A percentile compares a stretch with the other conserved stretches of the same genome.
Evolutionary conservation across 2,329 filamentous ascomycete species (phyloP).

Genomic region (Westerdykella aurantiaca): DNA sequence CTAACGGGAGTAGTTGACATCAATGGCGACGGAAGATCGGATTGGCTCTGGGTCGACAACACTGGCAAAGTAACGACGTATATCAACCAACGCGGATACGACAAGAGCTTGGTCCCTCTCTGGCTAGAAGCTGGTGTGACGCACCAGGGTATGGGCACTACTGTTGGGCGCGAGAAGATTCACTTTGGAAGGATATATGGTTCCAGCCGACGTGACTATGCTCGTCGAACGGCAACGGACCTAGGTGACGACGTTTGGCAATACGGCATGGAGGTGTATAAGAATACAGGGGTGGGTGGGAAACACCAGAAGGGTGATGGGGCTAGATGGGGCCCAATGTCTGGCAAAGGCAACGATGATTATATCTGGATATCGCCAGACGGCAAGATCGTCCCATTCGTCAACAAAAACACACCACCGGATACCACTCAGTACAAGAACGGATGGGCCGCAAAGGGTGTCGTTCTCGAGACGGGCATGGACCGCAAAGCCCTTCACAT

Average conservation of each 20-base stretch:
- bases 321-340: conserved; percentile 27
- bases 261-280: conserved; percentile 11
- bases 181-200: no score
- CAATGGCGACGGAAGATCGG: conserved; percentile 18
- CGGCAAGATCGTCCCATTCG: conserved; percentile 6
- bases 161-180: no score
- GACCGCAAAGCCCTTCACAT: conserved; percentile 31
- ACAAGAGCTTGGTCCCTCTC: conserved; percentile 7
- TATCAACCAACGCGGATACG: conserved; percentile 14
- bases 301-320: conserved; percentile 23
- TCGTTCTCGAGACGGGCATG: conserved; percentile 10
- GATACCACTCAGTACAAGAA: neutral
- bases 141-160: neutral
- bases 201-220: no score
- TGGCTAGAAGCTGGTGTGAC: conserved; percentile 4
- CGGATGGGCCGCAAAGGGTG: conserved; percentile 9
- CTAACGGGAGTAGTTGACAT: conserved; percentile 14
- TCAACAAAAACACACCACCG: conserved; percentile 2
- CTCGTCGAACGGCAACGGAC: no score
- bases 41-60: conserved; percentile 11
- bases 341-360: conserved; percentile 16
- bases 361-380: conserved; percentile 10
- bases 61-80: conserved; percentile 6
- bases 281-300: conserved; percentile 19
- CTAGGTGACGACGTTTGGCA: conserved; percentile 2